phyloP scores from a whole-genome alignment of 495 filamentous ascomycete genomes.

The Chaetomidium leptoderma region DNA sequence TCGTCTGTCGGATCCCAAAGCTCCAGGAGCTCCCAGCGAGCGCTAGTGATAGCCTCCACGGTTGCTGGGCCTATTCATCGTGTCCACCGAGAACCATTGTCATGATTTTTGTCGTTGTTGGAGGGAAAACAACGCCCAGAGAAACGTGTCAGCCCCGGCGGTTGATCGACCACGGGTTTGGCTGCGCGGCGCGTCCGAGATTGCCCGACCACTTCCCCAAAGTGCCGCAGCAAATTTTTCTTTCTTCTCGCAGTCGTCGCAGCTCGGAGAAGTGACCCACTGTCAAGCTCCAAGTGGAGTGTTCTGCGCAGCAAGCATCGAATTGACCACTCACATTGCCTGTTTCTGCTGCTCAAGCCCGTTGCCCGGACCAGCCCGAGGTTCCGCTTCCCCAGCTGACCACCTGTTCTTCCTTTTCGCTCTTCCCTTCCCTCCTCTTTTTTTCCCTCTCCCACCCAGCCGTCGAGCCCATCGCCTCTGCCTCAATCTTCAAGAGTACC shows the following conservation, averaged over 20 bases:
- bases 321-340: constrained; percentile 35
- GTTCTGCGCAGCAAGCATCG: constrained; percentile 20
- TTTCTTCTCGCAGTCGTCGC: constrained; percentile 12
- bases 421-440: constrained; percentile 36
- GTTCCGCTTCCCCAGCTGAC: constrained; percentile 32
- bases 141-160: constrained; percentile 3
- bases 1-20: constrained; percentile 3
- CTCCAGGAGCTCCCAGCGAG: constrained; percentile 9
- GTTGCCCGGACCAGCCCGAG: constrained; percentile 40
- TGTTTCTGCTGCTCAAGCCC: constrained; percentile 24
- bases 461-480: constrained; percentile 35
- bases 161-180: constrained; percentile 14
- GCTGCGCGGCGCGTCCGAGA: constrained; percentile 22
- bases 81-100: constrained; percentile 5
- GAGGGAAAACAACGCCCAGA: not conserved
- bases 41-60: constrained; percentile 14
- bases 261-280: constrained; percentile 27
- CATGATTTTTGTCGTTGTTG: not conserved
- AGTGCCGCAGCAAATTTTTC: constrained; percentile 30
- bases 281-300: constrained; percentile 28
- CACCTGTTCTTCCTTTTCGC: constrained; percentile 33
- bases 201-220: constrained; percentile 27
- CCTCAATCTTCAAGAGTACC: constrained; percentile 26
- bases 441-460: constrained; percentile 40
- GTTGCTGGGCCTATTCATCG: constrained; percentile 8